Conservation (phyloP, 148 eudicot species). For the Rhododendron ovatum region DNA sequence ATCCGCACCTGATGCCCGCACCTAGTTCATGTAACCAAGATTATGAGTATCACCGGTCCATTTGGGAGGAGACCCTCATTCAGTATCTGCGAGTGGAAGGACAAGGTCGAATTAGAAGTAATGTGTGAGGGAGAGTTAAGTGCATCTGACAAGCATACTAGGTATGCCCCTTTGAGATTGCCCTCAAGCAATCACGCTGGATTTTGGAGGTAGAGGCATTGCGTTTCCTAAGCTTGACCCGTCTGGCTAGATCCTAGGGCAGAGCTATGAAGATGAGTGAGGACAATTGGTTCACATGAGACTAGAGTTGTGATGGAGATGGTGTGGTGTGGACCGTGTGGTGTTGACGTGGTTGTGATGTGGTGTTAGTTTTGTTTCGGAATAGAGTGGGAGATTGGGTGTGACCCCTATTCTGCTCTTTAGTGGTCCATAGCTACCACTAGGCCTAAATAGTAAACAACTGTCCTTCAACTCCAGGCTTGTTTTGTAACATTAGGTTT, state of each 20-base stretch:
- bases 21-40: neutral
- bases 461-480: neutral
- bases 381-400: neutral
- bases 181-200: neutral
- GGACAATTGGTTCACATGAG: neutral
- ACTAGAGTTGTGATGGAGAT: neutral
- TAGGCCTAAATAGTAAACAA: neutral
- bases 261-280: neutral
- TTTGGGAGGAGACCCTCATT: neutral
- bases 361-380: neutral
- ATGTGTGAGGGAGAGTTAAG: neutral
- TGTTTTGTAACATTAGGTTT: neutral
- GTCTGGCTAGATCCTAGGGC: neutral
- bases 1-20: neutral
- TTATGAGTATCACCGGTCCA: neutral
- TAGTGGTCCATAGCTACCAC: neutral
- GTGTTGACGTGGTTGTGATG: neutral
- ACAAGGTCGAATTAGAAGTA: neutral
- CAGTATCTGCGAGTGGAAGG: neutral
- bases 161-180: neutral
- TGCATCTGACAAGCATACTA: neutral
- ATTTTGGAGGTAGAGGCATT: neutral
- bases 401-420: neutral
- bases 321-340: neutral
- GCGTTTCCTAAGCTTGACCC: neutral